These are phyloP conservation scores for Termitomyces sp. DNA, from an alignment of 768 basidiomycete genomes.

Conservation along the genomic window DNA sequence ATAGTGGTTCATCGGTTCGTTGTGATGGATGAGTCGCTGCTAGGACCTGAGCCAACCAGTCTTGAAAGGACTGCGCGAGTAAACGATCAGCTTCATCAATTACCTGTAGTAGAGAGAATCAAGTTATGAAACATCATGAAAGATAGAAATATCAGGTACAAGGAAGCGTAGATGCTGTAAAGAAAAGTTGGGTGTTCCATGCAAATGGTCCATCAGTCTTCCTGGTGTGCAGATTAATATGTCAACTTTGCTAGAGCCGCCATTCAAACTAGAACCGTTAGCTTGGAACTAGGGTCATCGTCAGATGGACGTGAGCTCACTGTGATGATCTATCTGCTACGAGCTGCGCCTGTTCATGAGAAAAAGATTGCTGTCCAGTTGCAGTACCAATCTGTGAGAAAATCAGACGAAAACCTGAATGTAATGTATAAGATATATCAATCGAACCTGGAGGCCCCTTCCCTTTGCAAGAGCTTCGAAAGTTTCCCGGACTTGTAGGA, in stretches of 20 bases:
- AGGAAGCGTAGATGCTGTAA: constrained; percentile 94
- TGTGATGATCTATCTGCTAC: constrained; percentile 52
- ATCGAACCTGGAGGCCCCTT: constrained; percentile 75
- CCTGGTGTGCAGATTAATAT: constrained; percentile 96
- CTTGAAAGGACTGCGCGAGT: constrained; percentile 92
- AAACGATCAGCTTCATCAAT: constrained; percentile 99
- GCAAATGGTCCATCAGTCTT: constrained; percentile 89
- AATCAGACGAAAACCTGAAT: not conserved
- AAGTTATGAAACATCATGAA: not conserved
- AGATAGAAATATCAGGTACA: constrained; percentile 39
- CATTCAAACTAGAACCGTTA: constrained; percentile 51
- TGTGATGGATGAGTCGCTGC: constrained; percentile 53
- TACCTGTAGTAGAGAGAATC: constrained; percentile 45
- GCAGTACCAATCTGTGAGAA: constrained; percentile 64
- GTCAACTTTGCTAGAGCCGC: constrained; percentile 90
- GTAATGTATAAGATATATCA: not conserved
- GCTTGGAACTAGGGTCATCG: not conserved
- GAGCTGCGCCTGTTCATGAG: constrained; percentile 84
- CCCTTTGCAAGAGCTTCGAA: constrained; percentile 85
- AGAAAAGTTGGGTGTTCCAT: constrained; percentile 84
- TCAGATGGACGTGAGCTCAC: constrained; percentile 34
- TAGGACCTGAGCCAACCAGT: constrained; percentile 86
- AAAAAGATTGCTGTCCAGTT: constrained; percentile 92
- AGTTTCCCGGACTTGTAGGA: constrained; percentile 88
- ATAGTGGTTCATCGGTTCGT: not conserved